A percentile compares a stretch with the other conserved stretches of the same genome.
Evolutionary conservation across 2,329 filamentous ascomycete species (phyloP).

Genomic region (Lomentospora prolificans): DNA sequence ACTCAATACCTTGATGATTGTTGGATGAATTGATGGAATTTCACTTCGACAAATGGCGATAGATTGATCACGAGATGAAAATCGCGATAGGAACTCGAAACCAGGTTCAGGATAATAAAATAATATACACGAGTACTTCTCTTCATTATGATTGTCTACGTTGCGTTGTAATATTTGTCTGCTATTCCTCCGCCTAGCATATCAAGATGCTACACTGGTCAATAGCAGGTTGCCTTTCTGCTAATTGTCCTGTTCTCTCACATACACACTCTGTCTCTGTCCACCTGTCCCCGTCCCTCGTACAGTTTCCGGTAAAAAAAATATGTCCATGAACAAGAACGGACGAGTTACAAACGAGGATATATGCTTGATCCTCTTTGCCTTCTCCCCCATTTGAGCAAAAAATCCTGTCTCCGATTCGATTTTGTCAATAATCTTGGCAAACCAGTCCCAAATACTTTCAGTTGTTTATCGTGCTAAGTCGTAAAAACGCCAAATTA

Average conservation of each 20-base stretch:
- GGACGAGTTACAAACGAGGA: neutral
- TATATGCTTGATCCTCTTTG: neutral
- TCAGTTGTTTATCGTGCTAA: neutral
- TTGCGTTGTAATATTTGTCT: constrained; percentile 5
- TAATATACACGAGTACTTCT: constrained; percentile 6
- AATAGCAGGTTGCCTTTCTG: too few relatives aligned
- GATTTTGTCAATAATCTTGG: neutral
- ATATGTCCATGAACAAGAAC: constrained; percentile 7
- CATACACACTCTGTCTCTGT: neutral
- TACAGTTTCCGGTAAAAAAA: constrained; percentile 1
- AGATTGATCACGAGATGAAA: too few relatives aligned
- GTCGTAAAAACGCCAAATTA: constrained; percentile 5
- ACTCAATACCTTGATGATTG: too few relatives aligned
- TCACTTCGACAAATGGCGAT: too few relatives aligned
- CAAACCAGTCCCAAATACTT: constrained; percentile 1
- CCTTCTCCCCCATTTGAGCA: constrained; percentile 6
- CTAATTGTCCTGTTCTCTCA: neutral
- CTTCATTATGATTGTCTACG: constrained; percentile 9
- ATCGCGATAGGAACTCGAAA: too few relatives aligned
- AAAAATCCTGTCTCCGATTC: constrained; percentile 7
- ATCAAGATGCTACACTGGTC: neutral
- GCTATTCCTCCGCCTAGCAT: neutral
- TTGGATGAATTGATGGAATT: too few relatives aligned
- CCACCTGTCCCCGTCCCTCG: neutral
- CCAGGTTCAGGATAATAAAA: too few relatives aligned